Evolutionary conservation across 164 flowering plant species (phyloP), one percentile per base, ranked within the genome.

Genomic region (Houttuynia cordata): DNA sequence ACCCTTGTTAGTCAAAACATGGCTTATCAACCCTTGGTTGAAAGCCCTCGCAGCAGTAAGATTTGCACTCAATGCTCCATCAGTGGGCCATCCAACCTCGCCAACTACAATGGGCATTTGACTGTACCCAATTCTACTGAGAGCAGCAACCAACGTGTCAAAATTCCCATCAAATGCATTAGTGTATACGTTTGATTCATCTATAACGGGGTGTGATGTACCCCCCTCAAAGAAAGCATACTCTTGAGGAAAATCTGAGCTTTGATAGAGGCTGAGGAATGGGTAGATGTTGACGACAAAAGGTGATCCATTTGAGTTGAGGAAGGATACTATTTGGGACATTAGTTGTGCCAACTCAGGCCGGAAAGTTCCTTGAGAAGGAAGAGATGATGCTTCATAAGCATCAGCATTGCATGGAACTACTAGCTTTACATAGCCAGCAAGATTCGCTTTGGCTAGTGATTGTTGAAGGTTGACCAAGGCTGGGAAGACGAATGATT

Each of bases 381-480:
- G 98, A 55, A 85, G 73, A n/a, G 76, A 19, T 22, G 76, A n/a
- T 24, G 96, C 71, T 75, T 81, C 91, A 25, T 92, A 92, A 3
- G 91, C 98, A 77, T 92, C 98, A 14, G 96, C 96, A 74, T 92
- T 92, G 76, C 93, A 87, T 19, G 96, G 98, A 30, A 89, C 98
- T 8, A 87, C 96, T 30, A 87, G 75, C 74, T 87, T 89, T 24
- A 87, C 75, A 53, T 53, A 71, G 66, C 77, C 64, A 1, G 86
- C 92, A 50, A 88, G 93, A 74, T 87, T 89, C 51, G 82, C 91
- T 74, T 68, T 85, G 5, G 67, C 77, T 62, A 92, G 70, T 18
- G 98, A 87, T 61, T 88, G 89, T 56, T 89, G 98, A 51, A 92
- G 58, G 70, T 92, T 92, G 53, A 66, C 78, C 62, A 92, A 60